Evolutionary conservation across 2,329 filamentous ascomycete species (phyloP).

Genomic region (Botrytis fragariae): DNA sequence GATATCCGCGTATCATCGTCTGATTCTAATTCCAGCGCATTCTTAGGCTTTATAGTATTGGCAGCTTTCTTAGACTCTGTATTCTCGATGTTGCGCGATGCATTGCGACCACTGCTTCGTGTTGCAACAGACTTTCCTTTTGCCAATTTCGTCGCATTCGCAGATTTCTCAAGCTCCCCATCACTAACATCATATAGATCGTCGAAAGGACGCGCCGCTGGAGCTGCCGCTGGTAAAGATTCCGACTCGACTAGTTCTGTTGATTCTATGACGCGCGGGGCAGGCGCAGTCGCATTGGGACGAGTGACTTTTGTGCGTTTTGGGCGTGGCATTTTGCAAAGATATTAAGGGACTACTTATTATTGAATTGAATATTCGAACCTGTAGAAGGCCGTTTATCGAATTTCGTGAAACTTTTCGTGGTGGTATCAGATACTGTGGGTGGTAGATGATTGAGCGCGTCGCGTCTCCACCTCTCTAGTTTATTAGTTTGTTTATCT

Average conservation of each 20-base stretch:
- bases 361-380: neutral
- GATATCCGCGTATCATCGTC: conserved; percentile 23
- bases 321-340: conserved; percentile 2
- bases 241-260: conserved; percentile 2
- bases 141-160: conserved; percentile 24
- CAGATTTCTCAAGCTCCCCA: conserved; percentile 23
- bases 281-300: neutral
- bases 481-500: neutral
- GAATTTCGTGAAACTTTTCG: neutral
- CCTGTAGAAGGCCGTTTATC: neutral
- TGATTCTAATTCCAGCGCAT: conserved; percentile 1
- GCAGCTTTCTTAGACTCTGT: neutral
- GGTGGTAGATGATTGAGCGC: neutral
- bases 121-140: conserved; percentile 26
- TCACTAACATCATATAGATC: conserved; percentile 39
- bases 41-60: conserved; percentile 5
- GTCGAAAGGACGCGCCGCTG: conserved; percentile 25
- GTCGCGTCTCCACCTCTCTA: neutral
- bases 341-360: neutral
- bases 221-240: neutral
- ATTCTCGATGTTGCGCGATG: conserved; percentile 8
- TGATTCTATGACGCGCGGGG: neutral
- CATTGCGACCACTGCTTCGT: neutral
- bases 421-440: neutral
- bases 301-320: conserved; percentile 11